Base-by-base conservation (phyloP, 768 basidiomycete species). In the Gyrodon lividus region DNA sequence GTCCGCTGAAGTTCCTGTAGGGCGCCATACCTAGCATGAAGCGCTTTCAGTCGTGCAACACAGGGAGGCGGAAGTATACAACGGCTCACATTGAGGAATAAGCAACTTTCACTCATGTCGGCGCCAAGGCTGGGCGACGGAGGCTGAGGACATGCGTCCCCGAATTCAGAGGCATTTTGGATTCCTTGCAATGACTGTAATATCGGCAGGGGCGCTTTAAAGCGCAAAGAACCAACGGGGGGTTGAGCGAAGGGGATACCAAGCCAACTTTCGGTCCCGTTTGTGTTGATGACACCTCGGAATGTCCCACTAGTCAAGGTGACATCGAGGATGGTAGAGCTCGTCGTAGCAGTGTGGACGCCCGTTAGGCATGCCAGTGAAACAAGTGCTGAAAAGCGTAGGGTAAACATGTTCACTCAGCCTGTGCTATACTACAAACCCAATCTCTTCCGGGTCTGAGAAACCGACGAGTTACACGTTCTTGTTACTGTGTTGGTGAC, bases 161-260 rank as follows among this genome's bases (percentile, higher is more conserved):
- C 80, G 51, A 83, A 84, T 7, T 59, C 46, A 12, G 74, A 72
- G 12, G 83, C 79, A 50, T 77, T 61, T 31, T 70, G 64, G 2
- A 80, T 51, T 0, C 51, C 68, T 10, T 47, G 57, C 0, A 68
- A 65, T 1, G 63, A 53, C 24, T 55, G 58, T 16, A 66, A 65
- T 49, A 82, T 72, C 3, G 70, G 61, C 0, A 76, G 69, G 2
- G 85, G 82, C 0, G 78, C 75, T 53, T 77, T 79, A 67, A 87
- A 84, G 3, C 84, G 76, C 39, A 85, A 71, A 6, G 60, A 35
- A 2, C 82, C 83, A 0, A 80, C 56, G 0, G 85, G 85, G 2
- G 83, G 73, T 52, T 76, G 66, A 4, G 81, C 84, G 50, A 72
- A 87, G 0, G 78, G 84, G 30, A 87, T 76, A 3, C 83, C 84